phyloP scores from a whole-genome alignment of 371 early-diverging fungal species.

The Mortierella sp. region DNA sequence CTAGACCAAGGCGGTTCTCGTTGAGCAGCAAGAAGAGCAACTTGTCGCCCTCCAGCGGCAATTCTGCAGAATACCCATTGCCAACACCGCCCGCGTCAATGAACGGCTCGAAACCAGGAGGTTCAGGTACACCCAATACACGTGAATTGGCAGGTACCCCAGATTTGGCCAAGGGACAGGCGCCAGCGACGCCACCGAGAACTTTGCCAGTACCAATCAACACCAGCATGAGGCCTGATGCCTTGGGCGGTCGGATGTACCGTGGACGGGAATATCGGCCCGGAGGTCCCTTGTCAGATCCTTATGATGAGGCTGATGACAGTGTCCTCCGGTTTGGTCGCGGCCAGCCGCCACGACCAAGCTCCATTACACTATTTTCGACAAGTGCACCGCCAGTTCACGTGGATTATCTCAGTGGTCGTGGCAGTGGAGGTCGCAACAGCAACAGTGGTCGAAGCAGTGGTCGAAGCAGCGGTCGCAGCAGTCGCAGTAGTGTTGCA shows the following conservation, averaged over 20 bases:
- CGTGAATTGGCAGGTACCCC: slow-evolving; percentile 25
- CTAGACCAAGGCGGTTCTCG: slow-evolving; percentile 32
- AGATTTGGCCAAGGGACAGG: slow-evolving; percentile 18
- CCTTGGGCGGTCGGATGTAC: slow-evolving; percentile 16
- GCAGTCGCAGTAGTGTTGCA: slow-evolving; percentile 10
- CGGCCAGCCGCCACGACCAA: slow-evolving; percentile 15
- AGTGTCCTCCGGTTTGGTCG: slow-evolving; percentile 11
- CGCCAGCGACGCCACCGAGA: slow-evolving; percentile 21
- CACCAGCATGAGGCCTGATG: slow-evolving; percentile 4
- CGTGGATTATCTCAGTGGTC: not conserved
- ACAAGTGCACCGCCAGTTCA: slow-evolving; percentile 43
- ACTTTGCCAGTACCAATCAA: slow-evolving; percentile 30
- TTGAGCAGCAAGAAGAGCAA: slow-evolving; percentile 26
- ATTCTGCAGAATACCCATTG: slow-evolving; percentile 7
- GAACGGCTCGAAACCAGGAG: not conserved
- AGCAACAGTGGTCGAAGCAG: not conserved
- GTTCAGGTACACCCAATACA: not conserved
- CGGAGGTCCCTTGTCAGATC: slow-evolving; percentile 13
- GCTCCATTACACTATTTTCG: slow-evolving; percentile 29
- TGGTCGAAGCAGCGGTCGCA: too few species aligned
- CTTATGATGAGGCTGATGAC: slow-evolving; percentile 12
- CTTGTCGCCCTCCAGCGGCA: not conserved
- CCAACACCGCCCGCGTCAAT: slow-evolving; percentile 39
- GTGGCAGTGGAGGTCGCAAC: not conserved
- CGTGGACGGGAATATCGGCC: slow-evolving; percentile 20